Conservation (phyloP, 352 stramenopile genomes). For the Globisporangium viniferum region DNA sequence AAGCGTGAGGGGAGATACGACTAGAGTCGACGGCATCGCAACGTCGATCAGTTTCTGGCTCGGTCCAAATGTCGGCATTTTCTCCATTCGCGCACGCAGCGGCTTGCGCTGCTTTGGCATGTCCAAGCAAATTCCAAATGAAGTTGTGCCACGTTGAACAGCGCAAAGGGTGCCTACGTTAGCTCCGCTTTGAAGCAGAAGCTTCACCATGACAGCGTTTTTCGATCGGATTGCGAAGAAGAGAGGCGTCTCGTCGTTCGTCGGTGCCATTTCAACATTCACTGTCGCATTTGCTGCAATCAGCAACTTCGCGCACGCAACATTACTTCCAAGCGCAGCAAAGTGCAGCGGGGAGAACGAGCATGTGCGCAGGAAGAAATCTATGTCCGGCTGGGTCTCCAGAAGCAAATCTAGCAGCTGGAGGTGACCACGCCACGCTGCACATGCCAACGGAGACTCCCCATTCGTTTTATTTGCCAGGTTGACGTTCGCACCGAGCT, state of each 20-base stretch:
- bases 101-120: conserved; percentile 8
- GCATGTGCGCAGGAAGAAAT: conserved; percentile 31
- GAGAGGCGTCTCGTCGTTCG: conserved; percentile 42
- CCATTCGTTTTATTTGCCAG: conserved; percentile 46
- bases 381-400: conserved; percentile 37
- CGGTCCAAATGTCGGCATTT: background rate
- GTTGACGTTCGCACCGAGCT: conserved; percentile 51
- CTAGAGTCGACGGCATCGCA: background rate
- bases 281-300: conserved; percentile 31
- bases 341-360: conserved; percentile 65
- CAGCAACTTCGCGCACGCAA: conserved; percentile 42
- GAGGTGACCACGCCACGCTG: conserved; percentile 46
- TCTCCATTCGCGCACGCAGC: background rate
- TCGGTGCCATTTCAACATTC: conserved; percentile 33
- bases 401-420: conserved; percentile 46
- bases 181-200: conserved; percentile 40
- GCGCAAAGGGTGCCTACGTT: conserved; percentile 40
- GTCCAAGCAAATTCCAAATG: conserved; percentile 32
- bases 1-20: conserved; percentile 51
- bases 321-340: conserved; percentile 35
- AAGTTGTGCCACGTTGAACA: conserved; percentile 31
- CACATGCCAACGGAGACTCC: conserved; percentile 50
- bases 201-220: conserved; percentile 39
- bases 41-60: conserved; percentile 14
- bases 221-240: conserved; percentile 63